Evolutionary conservation across 331 rosid genomes (phyloP), one percentile per base, ranked within the genome.

Genomic region (Cucumis variabilis): DNA sequence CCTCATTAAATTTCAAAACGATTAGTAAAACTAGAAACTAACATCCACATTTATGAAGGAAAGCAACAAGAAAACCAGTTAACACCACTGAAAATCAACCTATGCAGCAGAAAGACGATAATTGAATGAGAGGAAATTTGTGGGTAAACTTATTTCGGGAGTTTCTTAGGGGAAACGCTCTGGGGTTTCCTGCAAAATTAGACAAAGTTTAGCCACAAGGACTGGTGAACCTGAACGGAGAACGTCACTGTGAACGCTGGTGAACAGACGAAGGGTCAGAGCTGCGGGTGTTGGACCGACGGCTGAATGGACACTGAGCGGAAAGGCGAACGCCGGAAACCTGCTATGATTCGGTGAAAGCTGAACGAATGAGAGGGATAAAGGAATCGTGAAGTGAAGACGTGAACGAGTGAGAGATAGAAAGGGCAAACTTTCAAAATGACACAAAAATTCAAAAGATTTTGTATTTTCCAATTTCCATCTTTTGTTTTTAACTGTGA

Each of bases 131-230:
- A 74, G 50, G 11, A 77, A 75, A 27, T 72, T 13, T 7, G 83
- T 11, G 25, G 82, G n/a, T 70, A 21, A 82, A 91, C 99, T 93
- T 95, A 97, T 98, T 91, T 89, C 20, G 96, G 93, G 70, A 86
- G 84, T 85, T 95, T 92, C 86, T 90, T 94, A 3, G 91, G 50
- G 84, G 91, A 46, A 68, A 9, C 86, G 67, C 91, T 86, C 51
- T 84, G 90, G 5, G 97, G 93, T 66, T 91, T 92, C 93, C 99
- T 94, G 92, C 82, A 86, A 83, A 33, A 11, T 2, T n/a, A 76
- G n/a, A 82, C 8, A 37, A 37, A 60, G 8, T 0, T 6, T 20
- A 58, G 30, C 4, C 37, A 1, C 23, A 41, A 62, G 73, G 72
- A 21, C 21, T 62, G 60, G 65, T 17, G 65, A 58, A 58, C 65